phyloP scores from a whole-genome alignment of 345 rosid species.

The Physaria fendleri region DNA sequence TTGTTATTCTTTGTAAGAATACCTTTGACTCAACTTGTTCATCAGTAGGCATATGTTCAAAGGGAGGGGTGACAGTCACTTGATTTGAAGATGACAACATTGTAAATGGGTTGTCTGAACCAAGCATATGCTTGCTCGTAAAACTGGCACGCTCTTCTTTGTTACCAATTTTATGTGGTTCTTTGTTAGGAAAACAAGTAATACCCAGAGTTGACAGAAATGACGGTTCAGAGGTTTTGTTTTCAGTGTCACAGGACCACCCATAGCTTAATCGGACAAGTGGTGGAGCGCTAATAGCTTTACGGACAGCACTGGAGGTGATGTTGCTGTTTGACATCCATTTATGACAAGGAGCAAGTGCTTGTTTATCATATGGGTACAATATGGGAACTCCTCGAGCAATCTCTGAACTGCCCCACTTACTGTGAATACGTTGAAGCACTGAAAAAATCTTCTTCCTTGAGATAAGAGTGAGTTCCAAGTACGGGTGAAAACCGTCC shows the following conservation, averaged over 20 bases:
- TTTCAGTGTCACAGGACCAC: slow-evolving; percentile 45
- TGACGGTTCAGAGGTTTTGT: slow-evolving; percentile 18
- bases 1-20: slow-evolving; percentile 4
- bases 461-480: slow-evolving; percentile 75
- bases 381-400: slow-evolving; percentile 58
- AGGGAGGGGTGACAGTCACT: slow-evolving; percentile 26
- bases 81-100: slow-evolving; percentile 23
- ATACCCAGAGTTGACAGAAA: slow-evolving; percentile 29
- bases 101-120: slow-evolving; percentile 21
- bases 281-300: slow-evolving; percentile 57
- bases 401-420: slow-evolving; percentile 66
- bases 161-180: slow-evolving; percentile 14
- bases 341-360: slow-evolving; percentile 25
- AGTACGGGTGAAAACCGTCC: slow-evolving; percentile 83
- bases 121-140: slow-evolving; percentile 20
- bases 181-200: slow-evolving; percentile 32
- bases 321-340: slow-evolving; percentile 51
- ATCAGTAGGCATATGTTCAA: slow-evolving; percentile 28
- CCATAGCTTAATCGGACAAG: slow-evolving; percentile 90
- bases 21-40: slow-evolving; percentile 38
- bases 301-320: slow-evolving; percentile 51
- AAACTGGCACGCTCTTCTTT: neutral
- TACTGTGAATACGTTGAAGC: slow-evolving; percentile 53
- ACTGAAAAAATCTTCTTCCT: slow-evolving; percentile 69
- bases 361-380: slow-evolving; percentile 42